Percentiles rank a stretch among this genome's conserved stretches.
These are phyloP conservation scores for Aspergillus panamensis DNA, from an alignment of 495 filamentous ascomycete genomes.

Conservation along the genomic window DNA sequence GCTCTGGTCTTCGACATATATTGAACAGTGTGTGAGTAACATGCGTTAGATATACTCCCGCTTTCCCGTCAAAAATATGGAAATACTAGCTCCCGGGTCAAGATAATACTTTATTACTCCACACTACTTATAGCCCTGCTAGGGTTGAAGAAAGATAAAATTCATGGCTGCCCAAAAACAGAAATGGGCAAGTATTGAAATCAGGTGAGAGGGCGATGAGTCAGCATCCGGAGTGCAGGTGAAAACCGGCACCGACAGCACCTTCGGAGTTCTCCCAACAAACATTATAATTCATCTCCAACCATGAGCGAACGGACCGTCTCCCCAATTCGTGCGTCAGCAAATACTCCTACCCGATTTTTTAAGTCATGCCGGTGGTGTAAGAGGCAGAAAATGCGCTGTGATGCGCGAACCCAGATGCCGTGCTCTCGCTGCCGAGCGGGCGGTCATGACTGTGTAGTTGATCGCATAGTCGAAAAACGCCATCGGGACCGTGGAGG, in stretches of 20 bases:
- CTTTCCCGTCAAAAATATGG: too few relatives aligned
- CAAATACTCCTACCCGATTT: constrained; percentile 34
- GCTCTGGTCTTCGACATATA: not conserved
- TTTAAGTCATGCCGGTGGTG: constrained; percentile 46
- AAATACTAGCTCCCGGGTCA: too few relatives aligned
- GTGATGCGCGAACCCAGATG: constrained; percentile 41
- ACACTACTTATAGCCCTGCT: too few relatives aligned
- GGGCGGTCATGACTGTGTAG: constrained; percentile 38
- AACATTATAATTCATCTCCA: not conserved
- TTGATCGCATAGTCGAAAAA: constrained; percentile 35
- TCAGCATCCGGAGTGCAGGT: too few relatives aligned
- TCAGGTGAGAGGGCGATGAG: too few relatives aligned
- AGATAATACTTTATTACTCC: too few relatives aligned
- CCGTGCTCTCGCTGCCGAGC: constrained; percentile 42
- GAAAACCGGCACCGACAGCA: not conserved
- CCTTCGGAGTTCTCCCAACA: not conserved
- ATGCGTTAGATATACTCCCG: too few relatives aligned
- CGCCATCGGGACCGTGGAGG: constrained; percentile 25
- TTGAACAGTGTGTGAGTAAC: not conserved
- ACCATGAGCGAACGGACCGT: not conserved
- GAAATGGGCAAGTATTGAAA: too few relatives aligned
- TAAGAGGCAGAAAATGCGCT: constrained; percentile 43
- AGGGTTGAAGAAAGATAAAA: too few relatives aligned
- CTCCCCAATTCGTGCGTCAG: constrained; percentile 19
- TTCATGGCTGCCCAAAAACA: too few relatives aligned